These are phyloP conservation scores for Exophiala aquamarina DNA, from an alignment of 2,329 filamentous ascomycete genomes.

Conservation along the genomic window DNA sequence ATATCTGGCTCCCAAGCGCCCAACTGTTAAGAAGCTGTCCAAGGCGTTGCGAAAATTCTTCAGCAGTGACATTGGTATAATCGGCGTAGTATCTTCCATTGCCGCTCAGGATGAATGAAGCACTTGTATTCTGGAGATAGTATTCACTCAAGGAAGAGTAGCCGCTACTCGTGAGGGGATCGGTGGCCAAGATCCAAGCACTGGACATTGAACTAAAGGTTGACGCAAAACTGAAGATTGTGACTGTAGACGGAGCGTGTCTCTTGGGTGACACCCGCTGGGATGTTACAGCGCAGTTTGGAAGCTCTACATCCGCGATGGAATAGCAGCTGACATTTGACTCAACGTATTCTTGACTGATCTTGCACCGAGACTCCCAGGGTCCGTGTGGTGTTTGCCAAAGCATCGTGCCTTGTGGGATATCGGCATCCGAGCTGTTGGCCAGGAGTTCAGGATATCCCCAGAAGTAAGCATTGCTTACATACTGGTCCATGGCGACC, in stretches of 20 bases:
- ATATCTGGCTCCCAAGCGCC: conserved; percentile 16
- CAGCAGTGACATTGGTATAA: conserved; percentile 20
- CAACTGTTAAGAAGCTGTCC: conserved; percentile 23
- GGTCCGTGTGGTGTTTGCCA: conserved; percentile 15
- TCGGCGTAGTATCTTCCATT: conserved; percentile 17
- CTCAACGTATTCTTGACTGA: conserved; percentile 21
- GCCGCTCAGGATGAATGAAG: conserved; percentile 19
- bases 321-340: conserved; percentile 15
- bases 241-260: conserved; percentile 18
- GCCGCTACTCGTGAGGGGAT: conserved; percentile 11
- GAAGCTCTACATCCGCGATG: conserved; percentile 5
- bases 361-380: conserved; percentile 18
- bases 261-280: conserved; percentile 12
- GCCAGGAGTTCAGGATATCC: conserved; percentile 15
- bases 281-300: conserved; percentile 10
- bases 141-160: conserved; percentile 20
- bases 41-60: conserved; percentile 22
- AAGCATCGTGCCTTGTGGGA: conserved; percentile 19
- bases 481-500: conserved; percentile 19
- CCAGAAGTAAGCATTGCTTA: conserved; percentile 13
- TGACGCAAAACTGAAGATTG: conserved; percentile 16
- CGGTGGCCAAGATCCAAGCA: conserved; percentile 19
- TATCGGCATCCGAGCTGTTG: conserved; percentile 10
- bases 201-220: conserved; percentile 9
- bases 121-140: conserved; percentile 19